Percentiles rank a stretch among this genome's conserved stretches.
phyloP scores from a whole-genome alignment of 805 yeast species.

The Saccharomyces mikatae region DNA sequence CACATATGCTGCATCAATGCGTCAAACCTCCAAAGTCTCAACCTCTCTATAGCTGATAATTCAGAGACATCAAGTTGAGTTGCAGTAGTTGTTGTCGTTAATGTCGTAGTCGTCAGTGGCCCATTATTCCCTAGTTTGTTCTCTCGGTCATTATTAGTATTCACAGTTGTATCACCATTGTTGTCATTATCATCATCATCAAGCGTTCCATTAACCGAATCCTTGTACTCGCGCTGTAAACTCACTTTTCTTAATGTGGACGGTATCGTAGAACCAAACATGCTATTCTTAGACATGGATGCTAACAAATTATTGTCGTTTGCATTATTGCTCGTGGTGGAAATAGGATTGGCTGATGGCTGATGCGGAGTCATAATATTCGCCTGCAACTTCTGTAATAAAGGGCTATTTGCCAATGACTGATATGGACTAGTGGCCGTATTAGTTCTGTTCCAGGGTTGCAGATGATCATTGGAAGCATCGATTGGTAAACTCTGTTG shows the following conservation, averaged over 20 bases:
- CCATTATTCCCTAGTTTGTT: constrained; percentile 3
- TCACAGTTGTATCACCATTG: constrained; percentile 1
- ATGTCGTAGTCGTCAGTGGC: constrained; percentile 16
- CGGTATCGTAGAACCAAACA: constrained; percentile 25
- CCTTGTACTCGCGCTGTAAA: constrained; percentile 16
- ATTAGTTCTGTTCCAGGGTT: constrained; percentile 2
- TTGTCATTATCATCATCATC: constrained; percentile 1
- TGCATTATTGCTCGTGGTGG: not conserved
- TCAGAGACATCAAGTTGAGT: constrained; percentile 22
- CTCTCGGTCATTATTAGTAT: not conserved
- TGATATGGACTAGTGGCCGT: constrained; percentile 7
- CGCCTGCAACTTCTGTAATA: constrained; percentile 11
- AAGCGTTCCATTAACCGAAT: constrained; percentile 5
- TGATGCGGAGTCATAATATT: constrained; percentile 31
- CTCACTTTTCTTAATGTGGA: constrained; percentile 27
- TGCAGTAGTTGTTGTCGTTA: constrained; percentile 12
- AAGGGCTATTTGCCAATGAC: constrained; percentile 19
- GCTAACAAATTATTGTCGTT: constrained; percentile 13
- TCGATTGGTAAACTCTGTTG: constrained; percentile 5
- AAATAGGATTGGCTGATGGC: not conserved
- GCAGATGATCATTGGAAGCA: constrained; percentile 2
- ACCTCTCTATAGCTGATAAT: constrained; percentile 68
- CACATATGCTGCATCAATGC: constrained; percentile 89
- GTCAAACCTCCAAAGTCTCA: constrained; percentile 88
- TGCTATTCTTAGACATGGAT: constrained; percentile 20